Percentiles rank a stretch among this genome's conserved stretches.
phyloP scores from a whole-genome alignment of 2,329 filamentous ascomycete species.

The Beauveria scarabaeidicola region DNA sequence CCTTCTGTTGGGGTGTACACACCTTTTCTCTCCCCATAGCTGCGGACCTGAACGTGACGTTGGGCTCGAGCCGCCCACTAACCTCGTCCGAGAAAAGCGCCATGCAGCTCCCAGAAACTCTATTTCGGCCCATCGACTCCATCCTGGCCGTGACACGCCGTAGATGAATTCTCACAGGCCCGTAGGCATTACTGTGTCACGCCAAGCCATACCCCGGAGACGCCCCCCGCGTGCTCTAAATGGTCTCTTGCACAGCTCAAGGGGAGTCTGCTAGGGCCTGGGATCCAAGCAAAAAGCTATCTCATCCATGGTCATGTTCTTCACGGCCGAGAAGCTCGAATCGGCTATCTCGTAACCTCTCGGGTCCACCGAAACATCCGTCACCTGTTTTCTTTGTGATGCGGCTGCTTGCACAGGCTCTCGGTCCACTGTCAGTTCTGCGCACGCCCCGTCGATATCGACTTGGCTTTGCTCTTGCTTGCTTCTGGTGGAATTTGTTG shows the following conservation, averaged over 20 bases:
- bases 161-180: not conserved
- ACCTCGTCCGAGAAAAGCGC: constrained; percentile 6
- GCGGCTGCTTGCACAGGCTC: not conserved
- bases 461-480: not conserved
- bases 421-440: not conserved
- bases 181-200: not conserved
- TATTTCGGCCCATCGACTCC: constrained; percentile 7
- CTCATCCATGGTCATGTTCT: not conserved
- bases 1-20: not conserved
- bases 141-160: not conserved
- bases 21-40: not conserved
- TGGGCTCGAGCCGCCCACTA: constrained; percentile 10
- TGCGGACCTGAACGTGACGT: not conserved
- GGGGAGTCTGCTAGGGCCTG: not conserved
- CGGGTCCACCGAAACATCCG: not conserved
- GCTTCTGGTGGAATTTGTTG: not conserved
- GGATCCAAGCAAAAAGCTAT: not conserved
- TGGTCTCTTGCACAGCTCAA: not conserved
- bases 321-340: not conserved
- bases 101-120: constrained; percentile 5
- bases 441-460: not conserved
- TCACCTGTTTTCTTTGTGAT: constrained; percentile 1
- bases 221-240: not conserved
- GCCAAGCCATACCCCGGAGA: not conserved
- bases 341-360: not conserved